A percentile compares a stretch with the other conserved stretches of the same genome.
These are phyloP conservation scores for Saccharomyces hybrid DNA, from an alignment of 1,139 yeast genomes.

Conservation along the genomic window DNA sequence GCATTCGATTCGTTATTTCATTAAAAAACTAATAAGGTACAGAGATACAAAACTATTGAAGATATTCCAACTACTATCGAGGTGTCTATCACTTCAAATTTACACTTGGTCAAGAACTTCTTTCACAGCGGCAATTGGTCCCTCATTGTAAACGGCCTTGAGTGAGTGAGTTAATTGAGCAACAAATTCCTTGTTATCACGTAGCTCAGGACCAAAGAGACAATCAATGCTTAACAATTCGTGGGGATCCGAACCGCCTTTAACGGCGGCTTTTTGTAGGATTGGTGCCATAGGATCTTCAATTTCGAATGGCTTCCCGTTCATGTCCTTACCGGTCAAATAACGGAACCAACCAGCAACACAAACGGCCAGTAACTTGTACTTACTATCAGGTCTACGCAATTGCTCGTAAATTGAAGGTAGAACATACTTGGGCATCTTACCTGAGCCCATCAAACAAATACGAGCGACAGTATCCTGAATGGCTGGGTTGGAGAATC, in stretches of 20 bases:
- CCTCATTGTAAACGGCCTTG: slow-evolving; percentile 20
- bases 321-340: slow-evolving; percentile 9
- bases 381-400: not conserved
- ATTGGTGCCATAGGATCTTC: slow-evolving; percentile 16
- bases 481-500: slow-evolving; percentile 8
- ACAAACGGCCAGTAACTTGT: slow-evolving; percentile 1
- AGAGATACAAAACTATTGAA: not conserved
- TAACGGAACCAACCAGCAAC: slow-evolving; percentile 10
- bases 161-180: slow-evolving; percentile 10
- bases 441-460: slow-evolving; percentile 10
- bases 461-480: slow-evolving; percentile 8
- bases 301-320: slow-evolving; percentile 25
- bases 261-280: slow-evolving; percentile 5
- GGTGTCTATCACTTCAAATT: too few relatives aligned
- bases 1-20: too few relatives aligned
- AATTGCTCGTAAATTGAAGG: not conserved
- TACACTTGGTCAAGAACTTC: slow-evolving; percentile 18
- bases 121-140: slow-evolving; percentile 1
- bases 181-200: slow-evolving; percentile 28
- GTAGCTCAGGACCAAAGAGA: slow-evolving; percentile 17
- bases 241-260: slow-evolving; percentile 12
- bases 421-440: not conserved
- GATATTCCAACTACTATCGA: too few relatives aligned
- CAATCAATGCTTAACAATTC: slow-evolving; percentile 5
- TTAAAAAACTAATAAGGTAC: not conserved